These are phyloP conservation scores for Ascochyta viciae-villosae DNA, from an alignment of 2,329 filamentous ascomycete species.

Conservation along the genomic window DNA sequence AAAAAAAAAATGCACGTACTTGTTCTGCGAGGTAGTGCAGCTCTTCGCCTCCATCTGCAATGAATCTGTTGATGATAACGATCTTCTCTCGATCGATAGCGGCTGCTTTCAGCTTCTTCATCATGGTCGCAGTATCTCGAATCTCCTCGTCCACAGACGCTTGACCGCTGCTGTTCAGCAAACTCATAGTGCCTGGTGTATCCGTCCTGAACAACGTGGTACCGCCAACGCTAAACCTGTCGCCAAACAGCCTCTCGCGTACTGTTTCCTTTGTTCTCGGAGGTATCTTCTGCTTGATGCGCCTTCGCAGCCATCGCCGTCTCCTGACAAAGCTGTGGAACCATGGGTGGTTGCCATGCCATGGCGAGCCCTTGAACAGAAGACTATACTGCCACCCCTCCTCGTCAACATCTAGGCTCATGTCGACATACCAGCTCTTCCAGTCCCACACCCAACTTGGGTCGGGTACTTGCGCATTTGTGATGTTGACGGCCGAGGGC, in stretches of 20 bases:
- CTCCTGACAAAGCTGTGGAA: constrained; percentile 94
- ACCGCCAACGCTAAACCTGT: constrained; percentile 48
- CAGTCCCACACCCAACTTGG: constrained; percentile 93
- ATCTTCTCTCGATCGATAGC: constrained; percentile 92
- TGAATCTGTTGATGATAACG: constrained; percentile 80
- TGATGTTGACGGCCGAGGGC: constrained; percentile 71
- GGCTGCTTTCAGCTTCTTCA: constrained; percentile 71
- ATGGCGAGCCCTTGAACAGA: constrained; percentile 70
- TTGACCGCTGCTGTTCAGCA: constrained; percentile 35
- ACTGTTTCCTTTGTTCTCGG: constrained; percentile 41
- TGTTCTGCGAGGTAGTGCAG: constrained; percentile 74
- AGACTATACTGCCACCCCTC: constrained; percentile 98
- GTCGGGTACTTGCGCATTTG: constrained; percentile 90
- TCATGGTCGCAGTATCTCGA: constrained; percentile 70
- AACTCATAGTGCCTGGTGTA: constrained; percentile 56
- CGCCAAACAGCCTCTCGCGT: constrained; percentile 46
- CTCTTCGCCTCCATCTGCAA: constrained; percentile 75
- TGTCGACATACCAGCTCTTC: constrained; percentile 76
- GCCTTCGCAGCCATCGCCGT: constrained; percentile 84
- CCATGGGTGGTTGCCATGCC: constrained; percentile 90
- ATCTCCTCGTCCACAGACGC: constrained; percentile 61
- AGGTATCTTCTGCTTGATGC: constrained; percentile 67
- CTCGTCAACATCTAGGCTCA: constrained; percentile 82
- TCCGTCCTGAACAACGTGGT: constrained; percentile 45
- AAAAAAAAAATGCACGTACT: constrained; percentile 43